Conservation (phyloP, 169 alveolate species). For the Hepatocystis sp. region DNA sequence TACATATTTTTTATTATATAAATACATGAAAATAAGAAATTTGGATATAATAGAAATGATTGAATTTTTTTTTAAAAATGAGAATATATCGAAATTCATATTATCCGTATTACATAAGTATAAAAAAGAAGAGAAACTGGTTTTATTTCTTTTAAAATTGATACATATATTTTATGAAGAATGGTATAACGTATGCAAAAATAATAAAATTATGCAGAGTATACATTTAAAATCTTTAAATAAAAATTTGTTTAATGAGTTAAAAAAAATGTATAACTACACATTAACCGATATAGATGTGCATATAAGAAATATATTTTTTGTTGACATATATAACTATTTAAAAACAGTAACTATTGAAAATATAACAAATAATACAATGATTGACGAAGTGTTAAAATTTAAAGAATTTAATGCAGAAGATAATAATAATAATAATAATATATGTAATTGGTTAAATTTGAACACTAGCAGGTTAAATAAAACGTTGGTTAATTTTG, state of each 20-base stretch:
- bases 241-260: constrained; percentile 38
- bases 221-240: constrained; percentile 53
- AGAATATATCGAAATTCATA: constrained; percentile 10
- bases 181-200: constrained; percentile 46
- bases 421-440: constrained; percentile 32
- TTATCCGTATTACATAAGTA: constrained; percentile 29
- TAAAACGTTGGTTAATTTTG: constrained; percentile 48
- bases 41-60: constrained; percentile 11
- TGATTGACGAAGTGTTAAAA: constrained; percentile 72
- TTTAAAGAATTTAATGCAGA: constrained; percentile 68
- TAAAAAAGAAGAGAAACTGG: constrained; percentile 10
- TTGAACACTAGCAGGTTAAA: constrained; percentile 41
- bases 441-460: constrained; percentile 67
- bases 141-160: constrained; percentile 43
- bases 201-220: constrained; percentile 14
- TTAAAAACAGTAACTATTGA: constrained; percentile 23
- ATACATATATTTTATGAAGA: constrained; percentile 69
- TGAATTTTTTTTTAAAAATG: constrained; percentile 57
- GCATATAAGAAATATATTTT: constrained; percentile 66
- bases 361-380: constrained; percentile 36
- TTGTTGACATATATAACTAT: constrained; percentile 52
- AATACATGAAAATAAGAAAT: constrained; percentile 58
- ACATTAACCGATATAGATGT: constrained; percentile 30
- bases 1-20: constrained; percentile 32
- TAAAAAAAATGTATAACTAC: constrained; percentile 40